Evolutionary conservation across 208 protist genomes (phyloP).

Genomic region (Leishmania guyanensis): DNA sequence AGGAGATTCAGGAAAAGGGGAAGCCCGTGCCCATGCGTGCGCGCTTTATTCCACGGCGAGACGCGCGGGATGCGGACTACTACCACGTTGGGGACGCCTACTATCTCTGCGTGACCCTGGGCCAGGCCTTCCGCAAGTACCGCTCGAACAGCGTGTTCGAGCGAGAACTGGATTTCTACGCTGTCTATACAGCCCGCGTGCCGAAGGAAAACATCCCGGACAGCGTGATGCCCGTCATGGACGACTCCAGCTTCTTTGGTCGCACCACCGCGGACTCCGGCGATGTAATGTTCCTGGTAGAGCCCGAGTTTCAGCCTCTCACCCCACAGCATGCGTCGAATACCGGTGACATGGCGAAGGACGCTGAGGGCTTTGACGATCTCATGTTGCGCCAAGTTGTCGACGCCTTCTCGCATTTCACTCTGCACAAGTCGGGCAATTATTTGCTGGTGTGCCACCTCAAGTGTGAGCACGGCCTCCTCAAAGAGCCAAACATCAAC

Average conservation of each 20-base stretch:
- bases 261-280: conserved; percentile 32
- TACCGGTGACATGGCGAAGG: not conserved
- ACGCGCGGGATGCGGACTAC: conserved; percentile 39
- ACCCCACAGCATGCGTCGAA: conserved; percentile 7
- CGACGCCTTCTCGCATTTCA: conserved; percentile 68
- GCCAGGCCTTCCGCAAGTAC: conserved; percentile 30
- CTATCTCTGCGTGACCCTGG: conserved; percentile 43
- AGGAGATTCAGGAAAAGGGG: conserved; percentile 25
- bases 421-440: conserved; percentile 29
- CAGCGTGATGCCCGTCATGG: conserved; percentile 8
- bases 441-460: conserved; percentile 38
- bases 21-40: conserved; percentile 41
- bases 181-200: conserved; percentile 31
- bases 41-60: conserved; percentile 45
- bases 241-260: conserved; percentile 23
- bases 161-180: conserved; percentile 26
- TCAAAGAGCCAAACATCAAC: conserved; percentile 47
- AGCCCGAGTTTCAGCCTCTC: conserved; percentile 22
- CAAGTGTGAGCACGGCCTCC: conserved; percentile 38
- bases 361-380: conserved; percentile 34
- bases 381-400: conserved; percentile 37
- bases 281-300: conserved; percentile 37
- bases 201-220: conserved; percentile 23
- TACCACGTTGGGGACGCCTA: conserved; percentile 66
- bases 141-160: conserved; percentile 18